Conservation (phyloP, 2,329 filamentous ascomycete genomes). For the Aspergillus sp. region DNA sequence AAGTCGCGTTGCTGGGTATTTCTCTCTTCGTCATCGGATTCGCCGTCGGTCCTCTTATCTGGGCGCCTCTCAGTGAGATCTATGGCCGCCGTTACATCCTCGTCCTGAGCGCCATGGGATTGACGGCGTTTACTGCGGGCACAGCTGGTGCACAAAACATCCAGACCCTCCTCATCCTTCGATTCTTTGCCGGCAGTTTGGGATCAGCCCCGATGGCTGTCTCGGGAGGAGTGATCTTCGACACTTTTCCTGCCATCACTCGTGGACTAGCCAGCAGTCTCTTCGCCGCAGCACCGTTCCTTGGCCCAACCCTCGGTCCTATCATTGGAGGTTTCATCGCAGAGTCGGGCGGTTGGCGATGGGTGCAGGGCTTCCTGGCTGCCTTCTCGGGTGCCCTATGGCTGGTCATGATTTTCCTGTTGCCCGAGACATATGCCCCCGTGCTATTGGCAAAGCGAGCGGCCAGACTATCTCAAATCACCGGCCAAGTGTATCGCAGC, state of each 20-base stretch:
- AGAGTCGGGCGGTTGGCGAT: conserved; percentile 59
- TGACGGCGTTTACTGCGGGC: conserved; percentile 57
- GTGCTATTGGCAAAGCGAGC: conserved; percentile 45
- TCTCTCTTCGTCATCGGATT: conserved; percentile 33
- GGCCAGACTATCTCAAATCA: conserved; percentile 39
- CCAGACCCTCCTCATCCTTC: conserved; percentile 54
- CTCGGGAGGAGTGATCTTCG: conserved; percentile 54
- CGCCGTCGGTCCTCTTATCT: conserved; percentile 33
- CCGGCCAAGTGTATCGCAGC: conserved; percentile 41
- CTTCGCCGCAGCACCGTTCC: conserved; percentile 61
- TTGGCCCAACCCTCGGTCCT: conserved; percentile 59
- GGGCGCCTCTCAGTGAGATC: conserved; percentile 25
- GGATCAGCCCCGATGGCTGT: conserved; percentile 57
- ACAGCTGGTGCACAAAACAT: conserved; percentile 46
- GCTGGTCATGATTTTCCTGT: conserved; percentile 11
- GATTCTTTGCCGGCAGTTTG: conserved; percentile 60
- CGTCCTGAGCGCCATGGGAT: conserved; percentile 15
- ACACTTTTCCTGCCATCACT: conserved; percentile 50
- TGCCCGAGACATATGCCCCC: conserved; percentile 37
- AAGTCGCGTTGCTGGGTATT: conserved; percentile 8
- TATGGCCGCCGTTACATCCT: conserved; percentile 19
- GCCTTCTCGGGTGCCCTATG: conserved; percentile 58
- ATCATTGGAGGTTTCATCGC: conserved; percentile 62
- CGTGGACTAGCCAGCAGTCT: conserved; percentile 55
- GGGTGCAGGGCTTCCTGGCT: conserved; percentile 58